These are phyloP conservation scores for Nothophytophthora sp. DNA, from an alignment of 352 stramenopile species.

Conservation along the genomic window DNA sequence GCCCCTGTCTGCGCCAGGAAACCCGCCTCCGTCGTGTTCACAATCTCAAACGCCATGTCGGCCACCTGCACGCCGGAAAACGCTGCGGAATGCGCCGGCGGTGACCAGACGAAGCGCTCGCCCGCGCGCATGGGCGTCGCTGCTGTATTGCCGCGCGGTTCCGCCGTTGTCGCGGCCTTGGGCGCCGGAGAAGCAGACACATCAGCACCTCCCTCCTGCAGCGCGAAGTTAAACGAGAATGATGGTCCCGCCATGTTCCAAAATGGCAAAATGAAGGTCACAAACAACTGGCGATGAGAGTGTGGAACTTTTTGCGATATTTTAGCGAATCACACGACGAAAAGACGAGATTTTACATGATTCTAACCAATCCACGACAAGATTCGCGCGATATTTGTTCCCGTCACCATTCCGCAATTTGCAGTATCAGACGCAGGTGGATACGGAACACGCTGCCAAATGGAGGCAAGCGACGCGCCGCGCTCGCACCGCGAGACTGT, in stretches of 20 bases:
- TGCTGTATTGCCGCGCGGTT: background rate
- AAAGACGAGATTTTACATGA: no score
- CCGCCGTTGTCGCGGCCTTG: no score
- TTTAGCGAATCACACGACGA: conserved; percentile 3
- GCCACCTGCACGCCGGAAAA: conserved; percentile 42
- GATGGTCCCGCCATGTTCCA: no score
- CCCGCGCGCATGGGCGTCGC: conserved; percentile 43
- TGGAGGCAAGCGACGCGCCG: no score
- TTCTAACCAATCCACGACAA: no score
- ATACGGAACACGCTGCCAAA: no score
- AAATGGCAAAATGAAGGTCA: conserved; percentile 2
- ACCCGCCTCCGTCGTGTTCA: conserved; percentile 53
- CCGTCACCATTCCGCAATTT: background rate
- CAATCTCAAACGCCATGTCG: conserved; percentile 52
- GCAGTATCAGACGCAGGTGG: conserved; percentile 5
- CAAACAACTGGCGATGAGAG: no score
- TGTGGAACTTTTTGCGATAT: no score
- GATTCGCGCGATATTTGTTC: no score
- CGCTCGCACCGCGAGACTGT: conserved; percentile 29
- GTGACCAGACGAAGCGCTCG: conserved; percentile 53
- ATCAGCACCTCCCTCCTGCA: conserved; percentile 22
- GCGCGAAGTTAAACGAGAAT: conserved; percentile 80
- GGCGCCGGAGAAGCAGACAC: background rate
- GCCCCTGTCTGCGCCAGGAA: conserved; percentile 58
- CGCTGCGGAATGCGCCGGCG: background rate